A percentile compares a stretch with the other conserved stretches of the same genome.
Evolutionary conservation across 768 basidiomycete genomes (phyloP).

Genomic region (button mushroom (Agaricus bisporus)): DNA sequence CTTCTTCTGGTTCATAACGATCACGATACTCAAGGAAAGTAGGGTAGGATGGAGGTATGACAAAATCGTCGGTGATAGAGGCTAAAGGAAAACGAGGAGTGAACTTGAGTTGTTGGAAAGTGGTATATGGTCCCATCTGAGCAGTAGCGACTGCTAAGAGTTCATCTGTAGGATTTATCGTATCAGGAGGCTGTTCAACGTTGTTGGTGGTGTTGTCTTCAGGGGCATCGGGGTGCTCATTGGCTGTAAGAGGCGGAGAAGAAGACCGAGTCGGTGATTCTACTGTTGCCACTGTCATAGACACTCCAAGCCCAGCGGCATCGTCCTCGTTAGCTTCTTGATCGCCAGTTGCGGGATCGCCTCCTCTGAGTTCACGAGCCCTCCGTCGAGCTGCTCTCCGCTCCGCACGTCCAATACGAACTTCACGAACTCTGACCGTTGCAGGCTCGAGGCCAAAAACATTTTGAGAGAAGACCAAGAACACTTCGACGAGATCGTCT

Average conservation of each 20-base stretch:
- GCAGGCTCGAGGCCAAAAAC: slow-evolving; percentile 91
- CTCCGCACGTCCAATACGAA: slow-evolving; percentile 85
- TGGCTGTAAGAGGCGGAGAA: slow-evolving; percentile 35
- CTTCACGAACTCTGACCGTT: slow-evolving; percentile 90
- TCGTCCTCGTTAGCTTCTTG: slow-evolving; percentile 43
- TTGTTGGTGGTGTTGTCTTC: slow-evolving; percentile 26
- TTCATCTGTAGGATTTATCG: slow-evolving; percentile 53
- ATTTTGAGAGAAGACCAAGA: slow-evolving; percentile 86
- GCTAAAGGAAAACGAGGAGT: slow-evolving; percentile 86
- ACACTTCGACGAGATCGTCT: slow-evolving; percentile 89
- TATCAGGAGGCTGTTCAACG: slow-evolving; percentile 20
- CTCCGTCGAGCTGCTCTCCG: slow-evolving; percentile 78
- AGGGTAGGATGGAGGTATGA: slow-evolving; percentile 87
- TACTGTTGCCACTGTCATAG: slow-evolving; percentile 39
- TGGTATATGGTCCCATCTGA: slow-evolving; percentile 80
- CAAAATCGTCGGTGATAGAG: slow-evolving; percentile 83
- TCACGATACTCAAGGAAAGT: slow-evolving; percentile 68
- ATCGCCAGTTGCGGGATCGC: slow-evolving; percentile 37
- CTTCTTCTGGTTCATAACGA: slow-evolving; percentile 52
- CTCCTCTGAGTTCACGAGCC: slow-evolving; percentile 60
- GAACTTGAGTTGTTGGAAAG: slow-evolving; percentile 85
- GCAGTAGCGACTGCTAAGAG: slow-evolving; percentile 59
- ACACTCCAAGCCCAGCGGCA: slow-evolving; percentile 56
- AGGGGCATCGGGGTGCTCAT: slow-evolving; percentile 35
- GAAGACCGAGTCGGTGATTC: slow-evolving; percentile 25